Percentiles rank a stretch among this genome's conserved stretches.
These are phyloP conservation scores for Prunus persica DNA, from an alignment of 306 rosid genomes.

Conservation along the genomic window Prunus_persica_NCBIv2 NC_034016.1:15913001-15913500, in stretches of 20 bases:
- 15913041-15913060: conserved; percentile 92
- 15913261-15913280: conserved; percentile 46
- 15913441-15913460: not conserved
- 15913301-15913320: conserved; percentile 69
- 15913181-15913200: not conserved
- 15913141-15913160: not conserved
- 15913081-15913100: conserved; percentile 43
- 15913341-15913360: conserved; percentile 79
- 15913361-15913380: not conserved
- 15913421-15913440: not conserved
- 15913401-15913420: not conserved
- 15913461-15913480: too few relatives aligned
- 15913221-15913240: not conserved
- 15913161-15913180: not conserved
- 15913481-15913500: not conserved
- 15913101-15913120: conserved; percentile 1
- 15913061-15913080: conserved; percentile 81
- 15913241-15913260: not conserved
- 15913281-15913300: conserved; percentile 82
- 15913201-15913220: not conserved
- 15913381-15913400: too few relatives aligned
- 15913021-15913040: conserved; percentile 73
- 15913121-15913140: not conserved
- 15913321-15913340: conserved; percentile 88
- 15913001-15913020: conserved; percentile 48